Conservation (phyloP, 129 eudicot species). For the Daucus carota region DNA sequence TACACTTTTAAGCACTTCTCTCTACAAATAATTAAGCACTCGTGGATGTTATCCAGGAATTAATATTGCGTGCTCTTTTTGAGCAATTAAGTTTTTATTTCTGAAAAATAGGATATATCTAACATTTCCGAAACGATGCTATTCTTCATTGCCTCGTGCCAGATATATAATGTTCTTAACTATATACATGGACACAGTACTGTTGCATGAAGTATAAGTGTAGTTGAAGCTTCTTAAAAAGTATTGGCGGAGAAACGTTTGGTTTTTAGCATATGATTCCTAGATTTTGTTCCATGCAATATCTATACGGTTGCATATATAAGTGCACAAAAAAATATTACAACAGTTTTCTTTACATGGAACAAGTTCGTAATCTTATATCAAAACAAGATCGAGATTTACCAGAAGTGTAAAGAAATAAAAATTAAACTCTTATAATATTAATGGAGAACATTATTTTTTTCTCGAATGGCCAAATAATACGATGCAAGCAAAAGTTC, state of each 20-base stretch:
- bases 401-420: background rate
- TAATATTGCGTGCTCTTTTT: too few relatives aligned
- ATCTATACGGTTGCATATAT: background rate
- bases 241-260: background rate
- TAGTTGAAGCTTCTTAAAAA: slow-evolving; percentile 3
- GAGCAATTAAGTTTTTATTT: too few relatives aligned
- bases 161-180: background rate
- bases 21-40: too few relatives aligned
- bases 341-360: too few relatives aligned
- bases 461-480: slow-evolving; percentile 6
- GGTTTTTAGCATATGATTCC: slow-evolving; percentile 41
- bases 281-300: slow-evolving; percentile 27
- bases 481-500: too few relatives aligned
- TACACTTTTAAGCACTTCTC: too few relatives aligned
- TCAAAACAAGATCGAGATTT: background rate
- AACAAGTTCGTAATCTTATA: too few relatives aligned
- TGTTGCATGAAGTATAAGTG: background rate
- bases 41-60: too few relatives aligned
- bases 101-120: too few relatives aligned
- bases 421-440: slow-evolving; percentile 1
- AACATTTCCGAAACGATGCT: slow-evolving; percentile 5
- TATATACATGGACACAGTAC: background rate
- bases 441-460: slow-evolving; percentile 21
- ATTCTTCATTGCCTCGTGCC: slow-evolving; percentile 2
- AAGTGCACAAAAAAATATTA: background rate